These are phyloP conservation scores for Tricholoma sp. DNA, from an alignment of 768 basidiomycete genomes.

Conservation along the genomic window DNA sequence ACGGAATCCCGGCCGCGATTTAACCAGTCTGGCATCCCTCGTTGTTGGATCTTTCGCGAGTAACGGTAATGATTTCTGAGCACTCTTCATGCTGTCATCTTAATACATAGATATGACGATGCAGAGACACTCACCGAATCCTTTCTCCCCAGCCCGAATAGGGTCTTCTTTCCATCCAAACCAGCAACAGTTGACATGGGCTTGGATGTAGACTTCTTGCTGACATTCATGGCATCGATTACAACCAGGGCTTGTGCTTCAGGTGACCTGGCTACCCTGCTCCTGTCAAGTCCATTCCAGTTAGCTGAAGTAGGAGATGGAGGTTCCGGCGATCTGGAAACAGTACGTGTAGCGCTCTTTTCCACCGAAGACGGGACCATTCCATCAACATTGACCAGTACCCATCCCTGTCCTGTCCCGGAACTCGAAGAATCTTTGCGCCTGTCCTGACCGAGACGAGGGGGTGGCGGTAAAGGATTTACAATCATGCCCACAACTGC, in stretches of 20 bases:
- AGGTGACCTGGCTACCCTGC: conserved; percentile 28
- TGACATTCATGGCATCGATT: conserved; percentile 52
- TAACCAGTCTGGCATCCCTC: conserved; percentile 12
- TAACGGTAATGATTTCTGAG: not conserved
- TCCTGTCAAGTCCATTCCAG: not conserved
- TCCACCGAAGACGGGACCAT: conserved; percentile 10
- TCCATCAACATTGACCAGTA: conserved; percentile 57
- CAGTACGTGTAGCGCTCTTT: not conserved
- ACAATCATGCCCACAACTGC: conserved; percentile 50
- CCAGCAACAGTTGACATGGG: conserved; percentile 2
- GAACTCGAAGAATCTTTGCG: conserved; percentile 5
- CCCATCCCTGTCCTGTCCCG: conserved; percentile 54
- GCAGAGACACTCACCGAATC: conserved; percentile 29
- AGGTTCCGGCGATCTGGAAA: not conserved
- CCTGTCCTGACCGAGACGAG: not conserved
- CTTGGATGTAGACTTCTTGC: conserved; percentile 30
- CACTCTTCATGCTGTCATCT: conserved; percentile 2
- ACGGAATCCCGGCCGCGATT: conserved; percentile 26
- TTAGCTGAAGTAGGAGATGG: not conserved
- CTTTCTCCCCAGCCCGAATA: conserved; percentile 35
- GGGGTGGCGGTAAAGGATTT: conserved; percentile 22
- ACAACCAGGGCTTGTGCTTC: conserved; percentile 61
- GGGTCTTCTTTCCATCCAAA: conserved; percentile 19
- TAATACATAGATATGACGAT: not conserved
- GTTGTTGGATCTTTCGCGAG: not conserved